Percentiles rank a stretch among this genome's conserved stretches.
These are phyloP conservation scores for Kalanchoe fedtschenkoi DNA, from an alignment of 164 flowering plant genomes.

Conservation along the genomic window DNA sequence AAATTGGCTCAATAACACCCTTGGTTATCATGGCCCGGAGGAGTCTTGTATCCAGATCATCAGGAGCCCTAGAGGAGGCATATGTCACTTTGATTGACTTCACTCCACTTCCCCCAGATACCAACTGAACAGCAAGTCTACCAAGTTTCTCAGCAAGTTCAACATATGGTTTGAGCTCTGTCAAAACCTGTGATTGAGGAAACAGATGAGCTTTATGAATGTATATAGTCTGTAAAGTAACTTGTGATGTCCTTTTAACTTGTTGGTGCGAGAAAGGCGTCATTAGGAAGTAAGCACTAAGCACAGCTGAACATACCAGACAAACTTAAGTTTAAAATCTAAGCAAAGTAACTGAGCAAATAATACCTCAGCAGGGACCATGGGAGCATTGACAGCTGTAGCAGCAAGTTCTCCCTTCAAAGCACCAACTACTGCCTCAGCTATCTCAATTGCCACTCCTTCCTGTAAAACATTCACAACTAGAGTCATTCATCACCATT, in stretches of 20 bases:
- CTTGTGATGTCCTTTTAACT: too few species aligned
- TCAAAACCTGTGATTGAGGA: slow-evolving; percentile 22
- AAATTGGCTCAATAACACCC: slow-evolving; percentile 50
- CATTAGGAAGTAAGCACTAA: not conserved
- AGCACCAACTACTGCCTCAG: slow-evolving; percentile 61
- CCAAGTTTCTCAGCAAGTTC: slow-evolving; percentile 47
- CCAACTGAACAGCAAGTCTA: slow-evolving; percentile 40
- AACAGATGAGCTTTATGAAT: not conserved
- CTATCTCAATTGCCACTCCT: slow-evolving; percentile 62
- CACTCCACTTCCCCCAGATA: slow-evolving; percentile 41
- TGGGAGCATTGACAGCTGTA: slow-evolving; percentile 59
- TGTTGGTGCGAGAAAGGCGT: too few species aligned
- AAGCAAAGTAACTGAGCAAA: not conserved
- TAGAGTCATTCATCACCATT: not conserved
- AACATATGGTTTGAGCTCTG: slow-evolving; percentile 40
- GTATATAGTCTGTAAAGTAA: too few species aligned
- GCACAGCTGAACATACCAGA: not conserved
- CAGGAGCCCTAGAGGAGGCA: slow-evolving; percentile 33
- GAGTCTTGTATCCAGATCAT: slow-evolving; percentile 51
- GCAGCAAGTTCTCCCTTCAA: slow-evolving; percentile 52
- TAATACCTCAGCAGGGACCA: slow-evolving; percentile 47
- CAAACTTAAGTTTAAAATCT: not conserved
- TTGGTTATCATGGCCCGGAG: slow-evolving; percentile 56
- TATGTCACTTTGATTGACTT: slow-evolving; percentile 33
- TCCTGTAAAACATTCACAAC: slow-evolving; percentile 15